A percentile compares a stretch with the other conserved stretches of the same genome.
These are phyloP conservation scores for Rhinocladiella similis DNA, from an alignment of 2,329 filamentous ascomycete species.

Conservation along the genomic window DNA sequence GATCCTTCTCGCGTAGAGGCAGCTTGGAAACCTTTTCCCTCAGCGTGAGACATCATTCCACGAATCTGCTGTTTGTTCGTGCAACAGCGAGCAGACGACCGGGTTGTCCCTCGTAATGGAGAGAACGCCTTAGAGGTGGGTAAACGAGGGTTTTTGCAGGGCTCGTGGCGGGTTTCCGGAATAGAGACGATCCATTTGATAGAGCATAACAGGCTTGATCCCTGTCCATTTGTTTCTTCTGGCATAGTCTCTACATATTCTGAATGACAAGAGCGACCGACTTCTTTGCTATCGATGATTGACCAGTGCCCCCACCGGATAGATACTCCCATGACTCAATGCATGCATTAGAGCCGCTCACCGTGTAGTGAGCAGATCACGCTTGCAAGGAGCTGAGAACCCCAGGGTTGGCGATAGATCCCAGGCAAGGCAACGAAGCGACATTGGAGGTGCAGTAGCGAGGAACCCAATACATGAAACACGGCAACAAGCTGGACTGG, in stretches of 20 bases:
- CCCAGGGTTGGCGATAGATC: background rate
- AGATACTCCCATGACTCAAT: conserved; percentile 2
- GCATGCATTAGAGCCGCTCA: conserved; percentile 5
- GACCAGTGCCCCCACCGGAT: conserved; percentile 4
- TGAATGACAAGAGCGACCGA: conserved; percentile 4
- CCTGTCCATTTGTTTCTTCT: conserved; percentile 6
- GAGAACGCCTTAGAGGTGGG: background rate
- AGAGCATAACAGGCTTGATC: conserved; percentile 12
- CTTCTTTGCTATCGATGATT: background rate
- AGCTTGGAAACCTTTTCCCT: background rate
- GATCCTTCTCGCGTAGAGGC: too few relatives aligned
- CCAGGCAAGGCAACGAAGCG: background rate
- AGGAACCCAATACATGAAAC: conserved; percentile 16
- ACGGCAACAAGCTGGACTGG: conserved; percentile 20
- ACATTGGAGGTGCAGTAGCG: conserved; percentile 15
- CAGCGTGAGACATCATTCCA: background rate
- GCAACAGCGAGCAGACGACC: background rate
- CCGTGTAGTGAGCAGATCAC: conserved; percentile 1
- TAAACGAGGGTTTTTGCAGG: conserved; percentile 2
- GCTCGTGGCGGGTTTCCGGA: conserved; percentile 1
- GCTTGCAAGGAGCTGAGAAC: conserved; percentile 14
- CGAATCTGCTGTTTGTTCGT: background rate
- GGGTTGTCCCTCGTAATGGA: background rate
- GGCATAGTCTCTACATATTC: conserved; percentile 3
- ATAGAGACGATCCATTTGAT: conserved; percentile 7